Percentiles rank a stretch among this genome's conserved stretches.
These are phyloP conservation scores for Dujonia santamariae DNA, from an alignment of 1,139 yeast genomes.

Conservation along the genomic window DNA sequence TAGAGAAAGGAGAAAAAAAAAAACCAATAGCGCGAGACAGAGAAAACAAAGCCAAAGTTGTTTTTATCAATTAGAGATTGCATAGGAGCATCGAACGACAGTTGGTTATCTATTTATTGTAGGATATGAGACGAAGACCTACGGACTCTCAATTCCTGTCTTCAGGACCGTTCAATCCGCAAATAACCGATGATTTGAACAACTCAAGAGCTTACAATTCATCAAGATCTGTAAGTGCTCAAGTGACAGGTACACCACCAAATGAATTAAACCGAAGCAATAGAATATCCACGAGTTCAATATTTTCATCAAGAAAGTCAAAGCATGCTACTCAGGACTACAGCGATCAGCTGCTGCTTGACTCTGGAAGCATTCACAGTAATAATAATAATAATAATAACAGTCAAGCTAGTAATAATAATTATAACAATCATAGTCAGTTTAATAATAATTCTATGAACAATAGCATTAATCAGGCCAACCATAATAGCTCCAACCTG, in stretches of 20 bases:
- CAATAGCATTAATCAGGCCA: no score
- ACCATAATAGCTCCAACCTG: no score
- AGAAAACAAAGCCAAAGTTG: no score
- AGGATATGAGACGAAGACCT: conserved; percentile 28
- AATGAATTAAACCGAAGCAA: conserved; percentile 9
- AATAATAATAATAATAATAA: conserved; percentile 2
- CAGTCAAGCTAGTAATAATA: no score
- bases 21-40: no score
- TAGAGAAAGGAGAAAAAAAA: no score
- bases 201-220: conserved; percentile 30
- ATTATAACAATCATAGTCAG: no score
- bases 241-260: conserved; percentile 6
- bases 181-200: conserved; percentile 30
- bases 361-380: conserved; percentile 28
- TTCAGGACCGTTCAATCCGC: conserved; percentile 18
- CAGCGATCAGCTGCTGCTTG: conserved; percentile 36
- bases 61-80: no score
- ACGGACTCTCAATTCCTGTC: conserved; percentile 14
- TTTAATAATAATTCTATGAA: no score
- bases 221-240: conserved; percentile 9
- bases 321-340: conserved; percentile 11
- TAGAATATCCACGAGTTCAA: conserved; percentile 37
- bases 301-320: conserved; percentile 19
- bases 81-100: no score
- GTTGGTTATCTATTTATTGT: no score